Percentiles rank a stretch among this genome's conserved stretches.
phyloP scores from a whole-genome alignment of 352 stramenopile species.

The Globisporangium iwayamae region DNA sequence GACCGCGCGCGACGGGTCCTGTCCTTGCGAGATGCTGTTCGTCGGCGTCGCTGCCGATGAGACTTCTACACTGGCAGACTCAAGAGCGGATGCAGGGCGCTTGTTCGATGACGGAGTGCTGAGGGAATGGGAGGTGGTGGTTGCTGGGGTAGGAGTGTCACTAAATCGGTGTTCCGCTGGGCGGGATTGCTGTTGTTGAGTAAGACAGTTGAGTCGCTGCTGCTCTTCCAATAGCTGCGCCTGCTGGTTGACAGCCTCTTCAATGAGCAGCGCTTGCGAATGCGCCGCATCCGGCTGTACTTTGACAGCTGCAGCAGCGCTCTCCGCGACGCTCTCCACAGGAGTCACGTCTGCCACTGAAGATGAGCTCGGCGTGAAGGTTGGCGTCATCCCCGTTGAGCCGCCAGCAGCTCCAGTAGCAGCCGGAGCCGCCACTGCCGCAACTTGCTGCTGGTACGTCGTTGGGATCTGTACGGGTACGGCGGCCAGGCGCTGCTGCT shows the following conservation, averaged over 20 bases:
- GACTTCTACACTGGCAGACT: slow-evolving; percentile 9
- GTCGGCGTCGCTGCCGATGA: background rate
- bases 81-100: slow-evolving; percentile 23
- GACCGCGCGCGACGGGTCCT: slow-evolving; percentile 34
- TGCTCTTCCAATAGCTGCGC: background rate
- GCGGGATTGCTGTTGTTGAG: background rate
- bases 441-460: background rate
- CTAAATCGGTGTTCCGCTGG: slow-evolving; percentile 3
- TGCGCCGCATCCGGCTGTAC: background rate
- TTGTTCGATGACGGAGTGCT: slow-evolving; percentile 16
- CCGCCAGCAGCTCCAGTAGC: background rate
- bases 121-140: background rate
- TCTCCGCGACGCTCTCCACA: background rate
- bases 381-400: background rate
- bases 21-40: background rate
- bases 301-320: background rate
- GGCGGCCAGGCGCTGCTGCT: slow-evolving; percentile 1
- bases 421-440: background rate
- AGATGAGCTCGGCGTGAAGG: slow-evolving; percentile 4
- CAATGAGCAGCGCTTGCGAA: background rate
- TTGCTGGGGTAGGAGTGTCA: background rate
- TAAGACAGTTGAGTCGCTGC: background rate
- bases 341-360: background rate
- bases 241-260: background rate
- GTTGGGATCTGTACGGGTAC: slow-evolving; percentile 8